Evolutionary conservation across 2,329 filamentous ascomycete genomes (phyloP).

Genomic region (Aspergillus fructus): DNA sequence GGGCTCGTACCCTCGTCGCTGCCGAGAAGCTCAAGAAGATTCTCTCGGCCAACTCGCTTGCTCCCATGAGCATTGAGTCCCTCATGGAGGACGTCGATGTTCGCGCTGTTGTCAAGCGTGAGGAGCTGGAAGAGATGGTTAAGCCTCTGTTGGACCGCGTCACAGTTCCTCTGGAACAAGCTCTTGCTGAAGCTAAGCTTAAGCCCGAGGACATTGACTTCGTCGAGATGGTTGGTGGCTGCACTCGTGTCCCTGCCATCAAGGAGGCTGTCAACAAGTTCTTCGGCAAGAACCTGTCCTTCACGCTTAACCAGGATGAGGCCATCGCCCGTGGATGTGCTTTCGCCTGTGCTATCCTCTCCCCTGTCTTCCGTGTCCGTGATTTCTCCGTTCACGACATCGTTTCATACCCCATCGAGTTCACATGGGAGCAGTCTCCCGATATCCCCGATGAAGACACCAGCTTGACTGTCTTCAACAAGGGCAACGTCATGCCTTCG

Average conservation of each 20-base stretch:
- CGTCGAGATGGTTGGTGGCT: slow-evolving; percentile 91
- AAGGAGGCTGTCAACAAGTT: slow-evolving; percentile 87
- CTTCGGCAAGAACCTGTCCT: slow-evolving; percentile 90
- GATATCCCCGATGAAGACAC: slow-evolving; percentile 99
- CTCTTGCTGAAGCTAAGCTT: slow-evolving; percentile 88
- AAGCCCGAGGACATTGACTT: slow-evolving; percentile 88
- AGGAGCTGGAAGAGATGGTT: slow-evolving; percentile 89
- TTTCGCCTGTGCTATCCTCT: slow-evolving; percentile 96
- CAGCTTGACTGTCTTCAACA: slow-evolving; percentile 94
- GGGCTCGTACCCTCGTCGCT: slow-evolving; percentile 79
- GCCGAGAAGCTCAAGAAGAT: slow-evolving; percentile 99
- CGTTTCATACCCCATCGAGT: slow-evolving; percentile 97
- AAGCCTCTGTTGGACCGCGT: slow-evolving; percentile 76
- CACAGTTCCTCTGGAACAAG: slow-evolving; percentile 78
- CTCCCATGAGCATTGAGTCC: slow-evolving; percentile 94
- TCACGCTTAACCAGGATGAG: slow-evolving; percentile 98
- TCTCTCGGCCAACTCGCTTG: slow-evolving; percentile 88
- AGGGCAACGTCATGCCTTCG: slow-evolving; percentile 92
- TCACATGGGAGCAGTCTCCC: slow-evolving; percentile 96
- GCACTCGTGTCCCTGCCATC: slow-evolving; percentile 87
- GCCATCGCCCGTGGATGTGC: slow-evolving; percentile 92
- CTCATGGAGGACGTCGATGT: slow-evolving; percentile 98
- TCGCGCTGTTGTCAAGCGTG: slow-evolving; percentile 80
- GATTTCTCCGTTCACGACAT: slow-evolving; percentile 98
- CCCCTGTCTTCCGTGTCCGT: slow-evolving; percentile 95